A percentile compares a stretch with the other conserved stretches of the same genome.
phyloP scores from a whole-genome alignment of 208 protist species.

The Naegleria gruberi region DNA sequence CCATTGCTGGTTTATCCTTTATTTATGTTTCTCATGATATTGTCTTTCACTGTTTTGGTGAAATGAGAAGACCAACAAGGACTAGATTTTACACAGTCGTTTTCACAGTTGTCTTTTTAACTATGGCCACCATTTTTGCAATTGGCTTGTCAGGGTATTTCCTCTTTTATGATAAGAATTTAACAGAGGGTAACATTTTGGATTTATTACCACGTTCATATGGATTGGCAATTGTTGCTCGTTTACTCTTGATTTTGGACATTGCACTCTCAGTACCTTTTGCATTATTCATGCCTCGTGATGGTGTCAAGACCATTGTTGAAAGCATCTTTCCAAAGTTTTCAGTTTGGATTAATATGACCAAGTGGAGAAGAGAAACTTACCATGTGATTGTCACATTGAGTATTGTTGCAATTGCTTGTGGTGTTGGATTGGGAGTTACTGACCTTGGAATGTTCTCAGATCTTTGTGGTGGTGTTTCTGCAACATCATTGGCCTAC shows the following conservation, averaged over 20 bases:
- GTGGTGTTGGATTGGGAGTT: neutral
- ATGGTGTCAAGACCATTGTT: neutral
- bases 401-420: neutral
- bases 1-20: neutral
- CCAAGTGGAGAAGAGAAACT: neutral
- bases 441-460: neutral
- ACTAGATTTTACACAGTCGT: neutral
- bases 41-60: neutral
- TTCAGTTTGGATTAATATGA: neutral
- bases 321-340: neutral
- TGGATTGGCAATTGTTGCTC: neutral
- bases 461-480: neutral
- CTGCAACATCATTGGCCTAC: neutral
- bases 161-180: neutral
- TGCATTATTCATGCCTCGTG: neutral
- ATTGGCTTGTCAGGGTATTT: constrained; percentile 1
- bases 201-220: neutral
- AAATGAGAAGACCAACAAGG: neutral
- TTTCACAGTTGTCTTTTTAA: neutral
- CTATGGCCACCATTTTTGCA: neutral
- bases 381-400: neutral
- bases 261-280: neutral
- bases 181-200: neutral
- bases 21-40: constrained; percentile 9
- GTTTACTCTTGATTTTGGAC: neutral